Percentiles rank a stretch among this genome's conserved stretches.
phyloP scores from a whole-genome alignment of 1,284 basidiomycete genomes.

The Trametes pubescens region DNA sequence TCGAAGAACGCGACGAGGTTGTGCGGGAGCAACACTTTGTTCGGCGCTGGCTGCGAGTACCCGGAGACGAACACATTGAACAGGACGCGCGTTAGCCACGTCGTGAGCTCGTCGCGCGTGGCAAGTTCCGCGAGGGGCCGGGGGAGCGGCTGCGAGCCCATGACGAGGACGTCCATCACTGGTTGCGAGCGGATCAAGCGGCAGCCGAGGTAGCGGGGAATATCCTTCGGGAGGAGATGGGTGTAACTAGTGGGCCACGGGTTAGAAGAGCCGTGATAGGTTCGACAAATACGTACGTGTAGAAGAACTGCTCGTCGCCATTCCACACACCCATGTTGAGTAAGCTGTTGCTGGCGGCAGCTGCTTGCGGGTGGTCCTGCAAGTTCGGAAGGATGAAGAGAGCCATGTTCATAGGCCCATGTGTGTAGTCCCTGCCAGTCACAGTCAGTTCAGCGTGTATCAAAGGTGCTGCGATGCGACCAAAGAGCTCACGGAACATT shows the following conservation, averaged over 20 bases:
- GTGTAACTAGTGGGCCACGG: slow-evolving; percentile 40
- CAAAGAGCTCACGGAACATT: slow-evolving; percentile 31
- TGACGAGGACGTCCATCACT: slow-evolving; percentile 34
- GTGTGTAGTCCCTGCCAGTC: slow-evolving; percentile 43
- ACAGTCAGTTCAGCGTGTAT: not conserved
- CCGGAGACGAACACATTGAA: slow-evolving; percentile 47
- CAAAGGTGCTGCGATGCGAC: slow-evolving; percentile 21
- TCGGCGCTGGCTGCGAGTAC: slow-evolving; percentile 35
- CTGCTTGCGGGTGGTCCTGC: no score
- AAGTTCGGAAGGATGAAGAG: slow-evolving; percentile 26
- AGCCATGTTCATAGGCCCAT: slow-evolving; percentile 43
- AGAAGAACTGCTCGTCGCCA: no score
- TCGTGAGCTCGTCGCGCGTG: slow-evolving; percentile 42
- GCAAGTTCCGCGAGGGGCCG: slow-evolving; percentile 42
- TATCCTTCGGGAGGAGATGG: slow-evolving; percentile 38
- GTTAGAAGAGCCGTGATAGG: no score
- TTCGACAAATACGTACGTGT: no score
- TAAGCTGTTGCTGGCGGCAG: not conserved
- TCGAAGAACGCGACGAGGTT: slow-evolving; percentile 47
- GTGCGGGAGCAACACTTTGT: slow-evolving; percentile 47
- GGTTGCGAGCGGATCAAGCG: slow-evolving; percentile 32
- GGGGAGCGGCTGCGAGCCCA: slow-evolving; percentile 34
- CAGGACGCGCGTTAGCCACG: slow-evolving; percentile 50
- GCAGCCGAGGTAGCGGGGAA: slow-evolving; percentile 43
- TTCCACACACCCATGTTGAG: no score